Conservation (phyloP, 2,329 filamentous ascomycete genomes). For the Sporothrix euskadiensis region DNA sequence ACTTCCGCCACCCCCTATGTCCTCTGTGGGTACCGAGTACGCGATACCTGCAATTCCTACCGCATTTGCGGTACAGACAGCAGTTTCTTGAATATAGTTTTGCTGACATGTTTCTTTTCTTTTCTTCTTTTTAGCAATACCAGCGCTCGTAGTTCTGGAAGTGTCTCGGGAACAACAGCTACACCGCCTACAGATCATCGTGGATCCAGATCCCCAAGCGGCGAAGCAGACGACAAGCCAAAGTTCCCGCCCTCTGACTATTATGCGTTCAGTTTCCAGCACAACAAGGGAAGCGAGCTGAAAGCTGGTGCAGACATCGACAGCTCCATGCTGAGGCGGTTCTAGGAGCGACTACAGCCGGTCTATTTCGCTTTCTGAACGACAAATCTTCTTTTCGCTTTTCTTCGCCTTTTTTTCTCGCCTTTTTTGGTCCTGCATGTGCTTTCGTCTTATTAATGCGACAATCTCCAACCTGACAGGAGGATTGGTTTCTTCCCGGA, state of each 20-base stretch:
- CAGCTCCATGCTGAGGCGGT: slow-evolving; percentile 54
- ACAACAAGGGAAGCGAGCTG: slow-evolving; percentile 45
- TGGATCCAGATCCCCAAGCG: slow-evolving; percentile 36
- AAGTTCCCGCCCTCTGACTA: slow-evolving; percentile 40
- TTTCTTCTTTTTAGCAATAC: slow-evolving; percentile 37
- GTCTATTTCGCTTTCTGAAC: neutral
- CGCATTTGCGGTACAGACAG: neutral
- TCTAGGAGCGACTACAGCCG: slow-evolving; percentile 35
- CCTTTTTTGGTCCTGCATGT: neutral
- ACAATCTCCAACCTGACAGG: neutral
- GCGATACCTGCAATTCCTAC: slow-evolving; percentile 24
- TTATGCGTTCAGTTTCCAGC: neutral
- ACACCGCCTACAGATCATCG: slow-evolving; percentile 42
- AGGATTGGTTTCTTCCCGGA: neutral
- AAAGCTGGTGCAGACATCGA: slow-evolving; percentile 52
- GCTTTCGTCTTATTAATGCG: neutral
- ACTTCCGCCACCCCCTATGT: slow-evolving; percentile 40
- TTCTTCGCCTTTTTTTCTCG: neutral
- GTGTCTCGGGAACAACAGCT: slow-evolving; percentile 37
- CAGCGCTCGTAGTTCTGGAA: slow-evolving; percentile 43
- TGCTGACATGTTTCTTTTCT: slow-evolving; percentile 26
- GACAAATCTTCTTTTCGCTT: neutral
- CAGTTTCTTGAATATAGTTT: neutral
- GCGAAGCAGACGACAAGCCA: slow-evolving; percentile 42
- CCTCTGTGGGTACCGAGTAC: slow-evolving; percentile 32